A percentile compares a stretch with the other conserved stretches of the same genome.
Evolutionary conservation across 2,329 filamentous ascomycete genomes (phyloP).

Genomic region (Exophiala aquamarina): DNA sequence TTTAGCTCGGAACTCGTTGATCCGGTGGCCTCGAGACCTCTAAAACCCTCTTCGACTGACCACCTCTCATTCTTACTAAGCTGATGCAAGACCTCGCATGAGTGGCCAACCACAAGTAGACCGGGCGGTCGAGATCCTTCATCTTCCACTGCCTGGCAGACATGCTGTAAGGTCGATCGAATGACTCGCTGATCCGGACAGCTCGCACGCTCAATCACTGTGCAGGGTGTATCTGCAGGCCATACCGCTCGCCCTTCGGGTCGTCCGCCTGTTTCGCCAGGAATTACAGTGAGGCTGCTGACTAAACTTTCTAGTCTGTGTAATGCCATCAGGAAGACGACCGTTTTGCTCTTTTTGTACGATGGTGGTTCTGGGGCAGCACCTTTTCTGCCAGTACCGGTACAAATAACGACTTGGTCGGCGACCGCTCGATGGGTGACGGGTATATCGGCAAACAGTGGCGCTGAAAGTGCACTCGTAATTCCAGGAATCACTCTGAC

Average conservation of each 20-base stretch:
- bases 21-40: constrained; percentile 58
- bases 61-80: constrained; percentile 64
- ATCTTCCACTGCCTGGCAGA: constrained; percentile 79
- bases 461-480: constrained; percentile 82
- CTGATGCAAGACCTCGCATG: constrained; percentile 74
- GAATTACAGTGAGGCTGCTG: constrained; percentile 58
- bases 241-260: constrained; percentile 47
- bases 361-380: constrained; percentile 77
- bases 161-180: constrained; percentile 76
- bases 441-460: constrained; percentile 84
- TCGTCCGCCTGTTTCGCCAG: constrained; percentile 24
- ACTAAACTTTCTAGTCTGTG: constrained; percentile 79
- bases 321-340: constrained; percentile 92
- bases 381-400: constrained; percentile 90
- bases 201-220: constrained; percentile 88
- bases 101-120: constrained; percentile 77
- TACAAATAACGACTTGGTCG: constrained; percentile 94
- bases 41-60: constrained; percentile 85
- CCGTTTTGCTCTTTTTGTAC: constrained; percentile 73
- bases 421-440: constrained; percentile 85
- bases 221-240: constrained; percentile 79
- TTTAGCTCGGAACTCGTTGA: constrained; percentile 13
- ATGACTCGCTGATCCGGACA: constrained; percentile 94
- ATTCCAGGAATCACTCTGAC: constrained; percentile 82
- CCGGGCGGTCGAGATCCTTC: constrained; percentile 89